Percentiles rank a stretch among this genome's conserved stretches.
Evolutionary conservation across 2,329 filamentous ascomycete genomes (phyloP).

Genomic region (Salinomyces thailandicus): DNA sequence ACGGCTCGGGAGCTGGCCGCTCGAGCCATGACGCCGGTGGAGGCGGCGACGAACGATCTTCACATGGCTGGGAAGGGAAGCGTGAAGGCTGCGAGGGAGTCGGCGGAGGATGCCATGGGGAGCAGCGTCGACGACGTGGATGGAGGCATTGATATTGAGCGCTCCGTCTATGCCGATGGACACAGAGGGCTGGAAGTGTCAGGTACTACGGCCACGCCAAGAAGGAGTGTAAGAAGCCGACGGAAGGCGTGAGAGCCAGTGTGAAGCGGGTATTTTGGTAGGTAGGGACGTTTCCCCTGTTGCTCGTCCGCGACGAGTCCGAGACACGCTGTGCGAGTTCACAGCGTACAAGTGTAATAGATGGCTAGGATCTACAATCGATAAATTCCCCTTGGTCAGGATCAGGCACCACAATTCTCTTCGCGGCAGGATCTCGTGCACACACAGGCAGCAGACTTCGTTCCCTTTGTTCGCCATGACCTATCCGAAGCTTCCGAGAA

Average conservation of each 20-base stretch:
- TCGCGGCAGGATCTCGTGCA: no score
- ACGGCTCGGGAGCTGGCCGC: conserved; percentile 1
- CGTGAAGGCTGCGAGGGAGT: conserved; percentile 17
- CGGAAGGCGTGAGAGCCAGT: conserved; percentile 9
- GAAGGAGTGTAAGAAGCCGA: conserved; percentile 6
- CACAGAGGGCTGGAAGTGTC: conserved; percentile 18
- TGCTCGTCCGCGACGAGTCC: no score
- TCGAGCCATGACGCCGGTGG: neutral
- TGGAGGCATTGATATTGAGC: conserved; percentile 5
- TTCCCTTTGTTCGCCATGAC: no score
- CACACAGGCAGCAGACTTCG: no score
- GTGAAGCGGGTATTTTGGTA: no score
- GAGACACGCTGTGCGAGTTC: no score
- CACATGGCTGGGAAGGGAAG: conserved; percentile 10
- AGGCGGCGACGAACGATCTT: neutral
- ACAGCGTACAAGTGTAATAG: no score
- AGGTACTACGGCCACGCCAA: conserved; percentile 6
- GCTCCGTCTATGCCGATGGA: conserved; percentile 18
- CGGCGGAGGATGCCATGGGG: conserved; percentile 14
- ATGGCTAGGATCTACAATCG: no score
- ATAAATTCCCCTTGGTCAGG: no score
- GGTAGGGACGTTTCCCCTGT: no score
- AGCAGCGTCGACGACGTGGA: conserved; percentile 4
- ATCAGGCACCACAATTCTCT: no score
- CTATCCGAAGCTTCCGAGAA: no score